phyloP scores from a whole-genome alignment of 805 yeast species.

The Clavispora phyllophila region DNA sequence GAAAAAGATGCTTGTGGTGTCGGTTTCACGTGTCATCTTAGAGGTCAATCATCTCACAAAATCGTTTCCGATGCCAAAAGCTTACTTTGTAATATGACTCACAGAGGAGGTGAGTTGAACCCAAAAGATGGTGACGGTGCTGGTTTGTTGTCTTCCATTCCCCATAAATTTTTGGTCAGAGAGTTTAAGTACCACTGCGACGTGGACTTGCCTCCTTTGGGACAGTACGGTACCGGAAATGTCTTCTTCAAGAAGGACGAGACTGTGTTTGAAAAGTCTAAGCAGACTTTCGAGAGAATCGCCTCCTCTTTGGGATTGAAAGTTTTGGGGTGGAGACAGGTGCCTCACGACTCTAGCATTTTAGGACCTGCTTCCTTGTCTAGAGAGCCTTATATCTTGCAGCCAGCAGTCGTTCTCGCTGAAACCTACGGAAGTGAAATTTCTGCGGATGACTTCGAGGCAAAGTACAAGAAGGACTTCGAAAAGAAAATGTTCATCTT shows the following conservation, averaged over 20 bases:
- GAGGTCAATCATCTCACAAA: slow-evolving; percentile 83
- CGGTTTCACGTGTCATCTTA: slow-evolving; percentile 93
- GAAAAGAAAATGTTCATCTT: slow-evolving; percentile 80
- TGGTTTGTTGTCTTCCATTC: slow-evolving; percentile 89
- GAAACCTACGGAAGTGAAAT: slow-evolving; percentile 28
- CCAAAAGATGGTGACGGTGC: slow-evolving; percentile 99
- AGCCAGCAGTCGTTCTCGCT: slow-evolving; percentile 80
- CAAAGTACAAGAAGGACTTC: slow-evolving; percentile 56
- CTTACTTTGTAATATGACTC: slow-evolving; percentile 95
- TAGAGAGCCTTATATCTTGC: slow-evolving; percentile 86
- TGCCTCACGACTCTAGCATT: slow-evolving; percentile 91
- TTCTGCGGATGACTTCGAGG: slow-evolving; percentile 50
- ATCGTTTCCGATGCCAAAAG: slow-evolving; percentile 86
- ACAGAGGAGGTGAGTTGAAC: slow-evolving; percentile 97
- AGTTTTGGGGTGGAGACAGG: slow-evolving; percentile 92
- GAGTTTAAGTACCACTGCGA: slow-evolving; percentile 74
- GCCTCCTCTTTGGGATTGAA: slow-evolving; percentile 72
- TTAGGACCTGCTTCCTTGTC: slow-evolving; percentile 92
- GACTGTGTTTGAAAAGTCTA: slow-evolving; percentile 62
- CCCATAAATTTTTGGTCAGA: slow-evolving; percentile 79
- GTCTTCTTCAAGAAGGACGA: slow-evolving; percentile 87
- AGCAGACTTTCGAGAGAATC: slow-evolving; percentile 72
- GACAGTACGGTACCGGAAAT: slow-evolving; percentile 94
- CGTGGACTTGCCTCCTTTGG: slow-evolving; percentile 65
- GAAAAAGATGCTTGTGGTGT: slow-evolving; percentile 99